Base-by-base conservation (phyloP, 768 basidiomycete genomes). In the Leccinellum rugosiceps region DNA sequence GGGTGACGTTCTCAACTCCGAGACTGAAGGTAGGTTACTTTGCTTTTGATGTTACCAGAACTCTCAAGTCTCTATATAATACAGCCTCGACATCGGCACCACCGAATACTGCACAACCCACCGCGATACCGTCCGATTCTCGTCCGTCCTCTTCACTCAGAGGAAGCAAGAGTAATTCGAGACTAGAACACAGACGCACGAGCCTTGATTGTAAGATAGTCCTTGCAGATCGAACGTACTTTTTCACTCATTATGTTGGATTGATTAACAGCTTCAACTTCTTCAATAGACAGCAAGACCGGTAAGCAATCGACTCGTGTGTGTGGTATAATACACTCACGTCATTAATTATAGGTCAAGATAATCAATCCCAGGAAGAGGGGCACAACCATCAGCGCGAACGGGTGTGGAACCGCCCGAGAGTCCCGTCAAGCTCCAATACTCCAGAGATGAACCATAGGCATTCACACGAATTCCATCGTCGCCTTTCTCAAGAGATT, bases 1-100 rank as follows among this genome's bases (percentile, higher is more conserved):
- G 64, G 76, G 80, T 28, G 81, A 76, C 21, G 65, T 83, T 56
- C 80, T 83, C 53, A 83, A 78, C 63, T 83, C 75, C 59, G 83
- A 82, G 35, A 77, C 69, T 35, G 76, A 77, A 65, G 67, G 67
- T 68, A 60, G 56, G 17, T 53, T 46, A 0, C 32, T 50, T 32
- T 52, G 5, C 17, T n/a, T 28, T 44, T n/a, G 21, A 43, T 14
- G n/a, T 15, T 17, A 34, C 17, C 34, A 15, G 30, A 41, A 3
- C 25, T 38, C 48, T 56, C 50, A 54, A 11, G 30, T 46, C 19
- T 53, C 45, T 30, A n/a, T 19, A 48, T 48, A 11, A 55, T 2
- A 7, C 38, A 63, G 70, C 41, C 17, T 57, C 72, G 10, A 59
- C 58, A 35, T 45, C 62, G 5, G 46, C 46, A 5, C 52, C 53